Evolutionary conservation across 2,329 filamentous ascomycete genomes (phyloP).

Genomic region (Fusarium sp.): DNA sequence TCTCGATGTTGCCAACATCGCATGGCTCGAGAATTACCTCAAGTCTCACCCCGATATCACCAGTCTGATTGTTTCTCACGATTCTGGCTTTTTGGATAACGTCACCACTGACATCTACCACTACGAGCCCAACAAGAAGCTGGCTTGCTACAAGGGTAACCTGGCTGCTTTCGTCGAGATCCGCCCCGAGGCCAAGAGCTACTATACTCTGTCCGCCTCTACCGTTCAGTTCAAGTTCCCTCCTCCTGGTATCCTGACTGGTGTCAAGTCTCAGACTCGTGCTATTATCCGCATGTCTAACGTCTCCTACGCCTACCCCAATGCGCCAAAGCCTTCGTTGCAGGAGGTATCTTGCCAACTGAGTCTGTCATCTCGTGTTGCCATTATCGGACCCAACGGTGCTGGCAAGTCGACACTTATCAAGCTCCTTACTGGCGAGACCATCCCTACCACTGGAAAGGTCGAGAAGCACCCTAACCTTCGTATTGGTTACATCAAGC

Average conservation of each 20-base stretch:
- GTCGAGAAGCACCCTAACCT: constrained; percentile 99
- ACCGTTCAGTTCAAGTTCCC: constrained; percentile 98
- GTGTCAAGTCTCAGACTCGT: constrained; percentile 94
- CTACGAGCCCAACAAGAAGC: constrained; percentile 95
- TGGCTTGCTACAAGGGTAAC: constrained; percentile 86
- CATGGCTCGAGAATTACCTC: constrained; percentile 95
- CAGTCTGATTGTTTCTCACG: constrained; percentile 97
- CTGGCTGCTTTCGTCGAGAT: constrained; percentile 85
- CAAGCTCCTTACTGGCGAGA: constrained; percentile 94
- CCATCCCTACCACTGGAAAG: constrained; percentile 82
- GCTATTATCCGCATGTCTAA: constrained; percentile 96
- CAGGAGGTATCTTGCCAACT: constrained; percentile 88
- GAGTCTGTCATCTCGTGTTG: constrained; percentile 88
- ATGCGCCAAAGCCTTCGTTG: constrained; percentile 86
- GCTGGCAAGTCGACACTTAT: constrained; percentile 98
- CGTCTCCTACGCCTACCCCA: constrained; percentile 94
- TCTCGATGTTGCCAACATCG: constrained; percentile 94
- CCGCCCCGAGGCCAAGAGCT: constrained; percentile 95
- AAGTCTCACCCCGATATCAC: constrained; percentile 97
- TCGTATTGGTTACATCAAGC: constrained; percentile 99
- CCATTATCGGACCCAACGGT: constrained; percentile 97
- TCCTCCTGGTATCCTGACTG: constrained; percentile 89
- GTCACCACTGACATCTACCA: constrained; percentile 99
- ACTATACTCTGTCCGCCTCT: constrained; percentile 93
- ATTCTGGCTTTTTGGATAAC: constrained; percentile 95